phyloP scores from a whole-genome alignment of 306 rosid species.

The Lablab purpureus region DNA sequence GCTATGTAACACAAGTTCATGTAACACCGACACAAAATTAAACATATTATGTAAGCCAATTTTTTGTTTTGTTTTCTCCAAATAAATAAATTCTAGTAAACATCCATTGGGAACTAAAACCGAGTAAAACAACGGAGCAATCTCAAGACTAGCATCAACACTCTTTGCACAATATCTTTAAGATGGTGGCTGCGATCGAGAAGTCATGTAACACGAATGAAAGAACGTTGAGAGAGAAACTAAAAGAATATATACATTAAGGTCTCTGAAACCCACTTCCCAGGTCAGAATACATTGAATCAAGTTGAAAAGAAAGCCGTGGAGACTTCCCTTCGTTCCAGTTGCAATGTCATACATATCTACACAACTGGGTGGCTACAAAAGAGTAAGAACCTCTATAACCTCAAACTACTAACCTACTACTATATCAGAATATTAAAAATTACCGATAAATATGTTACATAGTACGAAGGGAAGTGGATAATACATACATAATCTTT shows the following conservation, averaged over 20 bases:
- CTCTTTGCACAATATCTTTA: too few relatives aligned
- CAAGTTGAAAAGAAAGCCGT: conserved; percentile 58
- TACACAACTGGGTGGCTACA: conserved; percentile 68
- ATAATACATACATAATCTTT: conserved; percentile 54
- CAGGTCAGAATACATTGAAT: conserved; percentile 66
- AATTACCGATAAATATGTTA: conserved; percentile 61
- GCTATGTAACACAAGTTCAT: too few relatives aligned
- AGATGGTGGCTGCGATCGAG: too few relatives aligned
- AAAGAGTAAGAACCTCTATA: conserved; percentile 69
- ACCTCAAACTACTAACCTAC: conserved; percentile 52
- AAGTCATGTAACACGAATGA: background rate
- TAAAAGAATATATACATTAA: conserved; percentile 59
- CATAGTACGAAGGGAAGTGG: conserved; percentile 66
- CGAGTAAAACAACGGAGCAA: too few relatives aligned
- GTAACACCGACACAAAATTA: too few relatives aligned
- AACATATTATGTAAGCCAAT: too few relatives aligned
- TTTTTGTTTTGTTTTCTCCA: too few relatives aligned
- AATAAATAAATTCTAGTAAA: too few relatives aligned
- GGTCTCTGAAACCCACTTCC: conserved; percentile 61
- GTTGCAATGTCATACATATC: conserved; percentile 64
- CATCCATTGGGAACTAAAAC: too few relatives aligned
- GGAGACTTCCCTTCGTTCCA: conserved; percentile 55
- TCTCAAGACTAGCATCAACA: too few relatives aligned
- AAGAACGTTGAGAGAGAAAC: conserved; percentile 15
- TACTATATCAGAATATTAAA: conserved; percentile 52